Evolutionary conservation across 495 filamentous ascomycete species (phyloP).

Genomic region (Trichoderma virens): DNA sequence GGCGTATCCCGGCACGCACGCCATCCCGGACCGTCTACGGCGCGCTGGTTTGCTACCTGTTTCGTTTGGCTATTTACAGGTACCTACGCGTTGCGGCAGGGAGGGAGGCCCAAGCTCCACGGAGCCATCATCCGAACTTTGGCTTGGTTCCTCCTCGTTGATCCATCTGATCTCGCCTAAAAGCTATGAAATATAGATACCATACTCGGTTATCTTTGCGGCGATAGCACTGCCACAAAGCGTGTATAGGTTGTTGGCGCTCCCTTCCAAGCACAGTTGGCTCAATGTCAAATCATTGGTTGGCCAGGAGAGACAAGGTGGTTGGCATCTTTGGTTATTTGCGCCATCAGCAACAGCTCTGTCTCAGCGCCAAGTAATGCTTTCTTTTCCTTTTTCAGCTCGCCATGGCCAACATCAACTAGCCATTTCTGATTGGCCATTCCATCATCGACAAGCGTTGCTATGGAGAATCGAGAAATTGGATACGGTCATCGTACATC

Average conservation of each 20-base stretch:
- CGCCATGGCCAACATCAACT: no score
- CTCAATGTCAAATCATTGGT: no score
- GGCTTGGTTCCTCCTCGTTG: neutral
- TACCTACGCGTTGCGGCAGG: neutral
- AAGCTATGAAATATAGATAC: no score
- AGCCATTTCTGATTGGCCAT: neutral
- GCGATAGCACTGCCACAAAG: neutral
- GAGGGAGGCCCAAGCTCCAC: neutral
- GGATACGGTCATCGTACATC: neutral
- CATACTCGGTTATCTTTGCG: neutral
- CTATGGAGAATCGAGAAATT: neutral
- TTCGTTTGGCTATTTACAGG: no score
- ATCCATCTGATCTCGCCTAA: no score
- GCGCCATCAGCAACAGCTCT: neutral
- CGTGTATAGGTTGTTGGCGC: neutral
- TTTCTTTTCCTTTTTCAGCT: no score
- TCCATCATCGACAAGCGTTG: neutral
- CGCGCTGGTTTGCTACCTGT: neutral
- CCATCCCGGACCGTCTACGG: neutral
- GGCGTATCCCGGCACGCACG: neutral
- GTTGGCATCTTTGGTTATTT: no score
- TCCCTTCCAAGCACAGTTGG: no score
- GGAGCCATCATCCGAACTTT: neutral
- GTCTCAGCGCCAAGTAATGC: neutral
- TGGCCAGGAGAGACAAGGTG: no score